Evolutionary conservation across 1,284 basidiomycete species (phyloP), one percentile per base, ranked within the genome.

Genomic region (Pholiota adiposa): DNA sequence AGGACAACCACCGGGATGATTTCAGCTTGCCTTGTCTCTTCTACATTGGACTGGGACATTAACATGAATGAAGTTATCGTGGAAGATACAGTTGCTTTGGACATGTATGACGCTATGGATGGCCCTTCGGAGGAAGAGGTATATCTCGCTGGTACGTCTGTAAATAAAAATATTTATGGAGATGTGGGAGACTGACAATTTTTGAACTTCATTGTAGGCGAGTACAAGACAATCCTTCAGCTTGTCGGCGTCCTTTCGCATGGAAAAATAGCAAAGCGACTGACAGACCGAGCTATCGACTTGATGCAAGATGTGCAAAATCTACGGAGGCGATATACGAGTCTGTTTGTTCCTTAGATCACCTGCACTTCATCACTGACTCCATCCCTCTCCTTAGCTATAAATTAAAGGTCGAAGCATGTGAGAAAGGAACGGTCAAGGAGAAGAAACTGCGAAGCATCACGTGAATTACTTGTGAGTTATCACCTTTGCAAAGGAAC

Each of bases 161-260:
- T n/a, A 21, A 25, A 38, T 36, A 18, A 51, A 38, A 9, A 11
- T 5, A 19, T n/a, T 18, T 38, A 3, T 36, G 18, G n/a, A 11
- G n/a, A 8, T 38, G 8, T 14, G 27, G 36, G 18, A 33, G 8
- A n/a, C 51, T 34, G 44, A 41, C n/a, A n/a, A n/a, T n/a, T n/a
- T n/a, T n/a, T 52, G n/a, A 12, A 51, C 40, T 57, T 38, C 63
- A 56, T n/a, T 56, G 8, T 63, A 90, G 97, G 97, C 51, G 97
- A 99, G 72, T 99, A 98, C 81, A 98, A 98, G 77, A 93, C 90
- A 2, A 98, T 99, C 61, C 77, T 99, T 44, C 95, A 97, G 68
- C 89, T 99, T 49, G 92, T 97, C 50, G 91, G 93, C 14, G 92
- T 97, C 4, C 82, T 97, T 18, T 90, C 90, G 12, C 85, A 93